Conservation (phyloP, 441 rosid genomes). For the Populus hybrid region DNA sequence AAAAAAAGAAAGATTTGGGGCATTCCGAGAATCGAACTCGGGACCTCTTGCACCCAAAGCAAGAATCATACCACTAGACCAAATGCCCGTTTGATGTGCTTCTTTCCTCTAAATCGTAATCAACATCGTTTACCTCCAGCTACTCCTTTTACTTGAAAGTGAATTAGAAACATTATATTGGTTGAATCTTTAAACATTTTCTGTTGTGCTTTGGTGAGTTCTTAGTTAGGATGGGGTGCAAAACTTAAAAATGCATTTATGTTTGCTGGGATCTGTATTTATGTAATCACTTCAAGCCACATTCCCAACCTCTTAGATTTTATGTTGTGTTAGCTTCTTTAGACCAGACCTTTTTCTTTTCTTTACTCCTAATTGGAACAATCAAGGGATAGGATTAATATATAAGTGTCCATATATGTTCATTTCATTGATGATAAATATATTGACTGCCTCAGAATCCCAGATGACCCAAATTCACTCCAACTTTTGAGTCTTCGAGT, state of each 20-base stretch:
- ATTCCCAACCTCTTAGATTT: not conserved
- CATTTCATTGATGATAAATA: too few relatives aligned
- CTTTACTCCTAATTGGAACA: not conserved
- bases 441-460: too few relatives aligned
- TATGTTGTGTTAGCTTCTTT: not conserved
- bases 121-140: not conserved
- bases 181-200: not conserved
- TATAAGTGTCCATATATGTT: too few relatives aligned
- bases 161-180: not conserved
- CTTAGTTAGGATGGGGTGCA: not conserved
- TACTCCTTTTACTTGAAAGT: not conserved
- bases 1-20: slow-evolving; percentile 1
- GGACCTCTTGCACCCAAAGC: slow-evolving; percentile 62
- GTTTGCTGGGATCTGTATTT: not conserved
- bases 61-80: slow-evolving; percentile 70
- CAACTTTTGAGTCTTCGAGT: too few relatives aligned
- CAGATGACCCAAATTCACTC: too few relatives aligned
- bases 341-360: too few relatives aligned
- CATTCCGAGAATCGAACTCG: slow-evolving; percentile 45
- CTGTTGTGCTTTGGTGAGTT: not conserved
- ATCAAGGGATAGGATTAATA: too few relatives aligned
- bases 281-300: not conserved
- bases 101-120: too few relatives aligned
- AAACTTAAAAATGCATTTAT: not conserved
- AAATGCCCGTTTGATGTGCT: slow-evolving; percentile 27